These are phyloP conservation scores for Aspergillus clavatus DNA, from an alignment of 2,329 filamentous ascomycete genomes.

Conservation along the genomic window DNA sequence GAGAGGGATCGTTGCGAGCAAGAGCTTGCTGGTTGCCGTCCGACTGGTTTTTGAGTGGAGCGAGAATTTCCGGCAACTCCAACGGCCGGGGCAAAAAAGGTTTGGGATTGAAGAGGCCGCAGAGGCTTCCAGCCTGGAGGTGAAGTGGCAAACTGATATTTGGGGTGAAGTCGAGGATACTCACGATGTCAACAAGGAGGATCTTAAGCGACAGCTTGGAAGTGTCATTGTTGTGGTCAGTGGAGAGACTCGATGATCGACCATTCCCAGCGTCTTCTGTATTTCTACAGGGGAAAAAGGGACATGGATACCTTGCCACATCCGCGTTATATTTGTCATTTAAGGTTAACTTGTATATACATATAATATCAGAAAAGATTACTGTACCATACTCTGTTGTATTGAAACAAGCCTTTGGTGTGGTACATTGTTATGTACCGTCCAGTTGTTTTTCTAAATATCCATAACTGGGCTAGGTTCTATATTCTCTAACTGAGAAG, in stretches of 20 bases:
- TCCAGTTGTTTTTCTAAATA: neutral
- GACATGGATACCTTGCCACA: too few relatives aligned
- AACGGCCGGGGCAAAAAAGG: constrained; percentile 32
- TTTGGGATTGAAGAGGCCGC: constrained; percentile 85
- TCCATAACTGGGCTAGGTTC: too few relatives aligned
- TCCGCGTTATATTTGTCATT: too few relatives aligned
- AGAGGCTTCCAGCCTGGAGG: constrained; percentile 72
- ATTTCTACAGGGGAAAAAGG: neutral
- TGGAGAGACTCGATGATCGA: constrained; percentile 41
- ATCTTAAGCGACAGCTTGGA: constrained; percentile 79
- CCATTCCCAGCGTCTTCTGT: neutral
- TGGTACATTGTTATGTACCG: neutral
- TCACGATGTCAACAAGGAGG: constrained; percentile 92
- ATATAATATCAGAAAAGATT: too few relatives aligned
- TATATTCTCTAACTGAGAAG: too few relatives aligned
- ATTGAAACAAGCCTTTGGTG: too few relatives aligned
- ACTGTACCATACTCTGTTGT: too few relatives aligned
- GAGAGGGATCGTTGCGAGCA: constrained; percentile 74
- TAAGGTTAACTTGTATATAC: too few relatives aligned
- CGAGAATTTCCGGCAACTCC: constrained; percentile 58
- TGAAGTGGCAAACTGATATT: constrained; percentile 79
- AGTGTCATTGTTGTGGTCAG: constrained; percentile 78
- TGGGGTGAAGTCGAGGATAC: constrained; percentile 99
- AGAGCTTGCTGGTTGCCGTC: constrained; percentile 74
- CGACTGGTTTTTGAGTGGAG: constrained; percentile 85